phyloP scores from a whole-genome alignment of 306 rosid species.

The Acacia confusa region DNA sequence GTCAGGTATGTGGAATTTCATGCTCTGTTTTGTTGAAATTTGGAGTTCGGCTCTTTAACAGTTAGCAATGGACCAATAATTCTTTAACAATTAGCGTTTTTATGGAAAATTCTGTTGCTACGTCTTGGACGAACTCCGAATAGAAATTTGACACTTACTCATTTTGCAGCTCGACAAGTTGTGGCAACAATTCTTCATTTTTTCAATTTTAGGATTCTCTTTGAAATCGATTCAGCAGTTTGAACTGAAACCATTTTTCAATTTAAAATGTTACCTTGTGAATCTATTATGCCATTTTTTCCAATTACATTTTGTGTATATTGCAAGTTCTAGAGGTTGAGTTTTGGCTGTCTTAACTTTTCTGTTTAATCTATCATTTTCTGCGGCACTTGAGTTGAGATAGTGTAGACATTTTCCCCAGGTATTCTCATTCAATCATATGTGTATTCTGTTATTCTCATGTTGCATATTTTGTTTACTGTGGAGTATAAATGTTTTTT shows the following conservation, averaged over 20 bases:
- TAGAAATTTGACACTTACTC: too few species aligned
- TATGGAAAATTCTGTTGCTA: too few species aligned
- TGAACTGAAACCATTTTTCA: too few species aligned
- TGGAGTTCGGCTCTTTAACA: not conserved
- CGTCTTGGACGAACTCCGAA: too few species aligned
- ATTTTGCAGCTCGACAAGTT: too few species aligned
- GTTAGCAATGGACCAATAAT: too few species aligned
- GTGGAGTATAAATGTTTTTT: not conserved
- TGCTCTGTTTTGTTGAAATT: slow-evolving; percentile 15
- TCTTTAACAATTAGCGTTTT: too few species aligned
- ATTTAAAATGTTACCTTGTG: slow-evolving; percentile 18
- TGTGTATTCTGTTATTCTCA: slow-evolving; percentile 16
- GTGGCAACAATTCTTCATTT: too few species aligned
- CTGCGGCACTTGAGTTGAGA: slow-evolving; percentile 6
- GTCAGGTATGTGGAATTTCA: slow-evolving; percentile 53
- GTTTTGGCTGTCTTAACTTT: slow-evolving; percentile 14
- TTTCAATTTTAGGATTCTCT: too few species aligned
- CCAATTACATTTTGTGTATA: not conserved
- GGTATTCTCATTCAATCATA: not conserved
- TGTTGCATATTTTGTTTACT: slow-evolving; percentile 10
- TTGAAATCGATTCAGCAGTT: too few species aligned
- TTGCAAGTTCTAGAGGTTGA: not conserved
- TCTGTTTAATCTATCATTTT: not conserved
- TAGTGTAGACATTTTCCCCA: slow-evolving; percentile 6
- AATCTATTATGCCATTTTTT: not conserved